phyloP scores from a whole-genome alignment of 2,329 filamentous ascomycete species.

The Aspergillus sojae region DNA sequence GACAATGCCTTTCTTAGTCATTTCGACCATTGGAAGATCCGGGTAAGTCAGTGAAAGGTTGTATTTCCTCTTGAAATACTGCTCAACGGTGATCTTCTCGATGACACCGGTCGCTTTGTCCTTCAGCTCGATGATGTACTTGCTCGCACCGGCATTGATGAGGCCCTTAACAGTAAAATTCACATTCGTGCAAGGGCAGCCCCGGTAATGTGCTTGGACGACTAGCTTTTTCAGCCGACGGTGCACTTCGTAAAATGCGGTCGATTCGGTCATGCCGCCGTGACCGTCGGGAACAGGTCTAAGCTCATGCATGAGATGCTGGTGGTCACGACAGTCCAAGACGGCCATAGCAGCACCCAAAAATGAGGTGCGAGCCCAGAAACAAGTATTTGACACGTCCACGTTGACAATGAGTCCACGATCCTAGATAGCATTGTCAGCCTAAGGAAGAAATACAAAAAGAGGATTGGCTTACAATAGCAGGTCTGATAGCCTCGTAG shows the following conservation, averaged over 20 bases:
- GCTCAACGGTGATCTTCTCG: slow-evolving; percentile 59
- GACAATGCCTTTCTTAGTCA: slow-evolving; percentile 57
- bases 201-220: slow-evolving; percentile 41
- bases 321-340: slow-evolving; percentile 33
- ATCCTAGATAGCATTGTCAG: slow-evolving; percentile 45
- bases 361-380: slow-evolving; percentile 64
- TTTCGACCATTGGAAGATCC: slow-evolving; percentile 59
- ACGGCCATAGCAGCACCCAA: slow-evolving; percentile 39
- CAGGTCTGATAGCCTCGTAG: slow-evolving; percentile 81
- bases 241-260: slow-evolving; percentile 29
- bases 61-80: slow-evolving; percentile 59
- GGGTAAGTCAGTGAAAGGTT: slow-evolving; percentile 48
- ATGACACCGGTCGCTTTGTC: slow-evolving; percentile 42
- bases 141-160: slow-evolving; percentile 43
- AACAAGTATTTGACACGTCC: slow-evolving; percentile 88
- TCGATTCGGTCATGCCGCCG: slow-evolving; percentile 28
- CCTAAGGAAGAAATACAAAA: slow-evolving; percentile 8
- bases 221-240: slow-evolving; percentile 38
- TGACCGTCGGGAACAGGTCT: slow-evolving; percentile 26
- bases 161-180: slow-evolving; percentile 57
- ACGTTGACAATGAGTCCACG: slow-evolving; percentile 78
- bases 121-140: slow-evolving; percentile 47
- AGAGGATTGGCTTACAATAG: slow-evolving; percentile 52
- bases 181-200: slow-evolving; percentile 36
- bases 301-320: slow-evolving; percentile 31